Conservation (phyloP, 1,139 yeast species). For the Kodamaea suecica region DNA sequence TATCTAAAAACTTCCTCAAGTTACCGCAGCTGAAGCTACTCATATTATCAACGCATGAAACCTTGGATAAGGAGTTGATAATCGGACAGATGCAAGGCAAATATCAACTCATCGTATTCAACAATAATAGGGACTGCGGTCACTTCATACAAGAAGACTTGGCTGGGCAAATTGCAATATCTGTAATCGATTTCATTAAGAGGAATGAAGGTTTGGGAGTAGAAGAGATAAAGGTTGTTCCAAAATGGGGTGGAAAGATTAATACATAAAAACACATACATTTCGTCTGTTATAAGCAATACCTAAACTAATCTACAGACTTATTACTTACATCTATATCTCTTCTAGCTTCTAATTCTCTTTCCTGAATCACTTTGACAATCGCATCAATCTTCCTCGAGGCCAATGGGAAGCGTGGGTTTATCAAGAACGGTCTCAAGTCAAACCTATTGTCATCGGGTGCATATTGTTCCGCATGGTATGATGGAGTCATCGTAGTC, state of each 20-base stretch:
- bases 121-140: constrained; percentile 59
- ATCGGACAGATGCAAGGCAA: constrained; percentile 98
- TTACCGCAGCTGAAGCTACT: constrained; percentile 62
- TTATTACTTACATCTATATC: constrained; percentile 20
- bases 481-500: constrained; percentile 94
- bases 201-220: constrained; percentile 20
- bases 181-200: constrained; percentile 48
- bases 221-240: constrained; percentile 15
- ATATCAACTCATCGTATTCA: constrained; percentile 82
- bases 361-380: constrained; percentile 51
- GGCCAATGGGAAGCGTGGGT: constrained; percentile 91
- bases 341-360: constrained; percentile 30
- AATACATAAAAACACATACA: constrained; percentile 21
- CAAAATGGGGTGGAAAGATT: constrained; percentile 54
- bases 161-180: constrained; percentile 62
- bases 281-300: constrained; percentile 12
- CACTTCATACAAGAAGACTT: constrained; percentile 93
- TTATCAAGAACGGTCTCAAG: constrained; percentile 85
- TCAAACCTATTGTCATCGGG: constrained; percentile 98
- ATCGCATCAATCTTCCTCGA: constrained; percentile 80
- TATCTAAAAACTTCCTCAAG: constrained; percentile 61
- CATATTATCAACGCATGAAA: constrained; percentile 86
- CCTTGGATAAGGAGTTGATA: constrained; percentile 77
- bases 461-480: constrained; percentile 96
- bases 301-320: constrained; percentile 18